Conservation (phyloP, 2,329 filamentous ascomycete species). For the Tetracladium maxilliforme region DNA sequence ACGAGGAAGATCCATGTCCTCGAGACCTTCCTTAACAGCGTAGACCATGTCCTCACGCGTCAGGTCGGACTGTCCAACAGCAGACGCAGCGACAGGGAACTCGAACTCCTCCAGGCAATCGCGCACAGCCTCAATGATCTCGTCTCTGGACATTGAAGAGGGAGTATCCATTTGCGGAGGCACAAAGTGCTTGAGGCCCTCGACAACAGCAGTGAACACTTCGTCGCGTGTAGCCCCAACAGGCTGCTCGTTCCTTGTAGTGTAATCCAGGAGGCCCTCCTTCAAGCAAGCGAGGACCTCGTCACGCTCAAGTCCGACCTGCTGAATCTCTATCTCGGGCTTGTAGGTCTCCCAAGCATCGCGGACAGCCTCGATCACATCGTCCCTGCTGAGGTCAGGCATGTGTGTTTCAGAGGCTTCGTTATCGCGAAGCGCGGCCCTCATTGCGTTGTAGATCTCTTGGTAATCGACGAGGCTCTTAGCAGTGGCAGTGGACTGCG, state of each 20-base stretch:
- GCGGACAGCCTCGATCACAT: constrained; percentile 73
- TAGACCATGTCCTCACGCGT: constrained; percentile 10
- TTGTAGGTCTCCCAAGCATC: constrained; percentile 93
- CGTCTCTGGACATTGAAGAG: constrained; percentile 59
- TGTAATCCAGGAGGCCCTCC: constrained; percentile 71
- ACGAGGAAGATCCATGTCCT: constrained; percentile 18
- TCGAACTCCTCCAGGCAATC: constrained; percentile 81
- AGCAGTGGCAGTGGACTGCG: constrained; percentile 46
- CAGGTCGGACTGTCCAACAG: constrained; percentile 6
- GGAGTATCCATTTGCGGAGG: constrained; percentile 60
- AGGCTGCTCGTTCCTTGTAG: constrained; percentile 34
- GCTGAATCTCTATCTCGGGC: constrained; percentile 80
- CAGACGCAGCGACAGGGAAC: constrained; percentile 46
- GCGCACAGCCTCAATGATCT: constrained; percentile 69
- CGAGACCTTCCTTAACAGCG: constrained; percentile 12
- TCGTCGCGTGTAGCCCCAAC: constrained; percentile 64
- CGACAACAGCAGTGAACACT: constrained; percentile 72
- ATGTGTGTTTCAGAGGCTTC: constrained; percentile 39
- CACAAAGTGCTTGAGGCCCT: constrained; percentile 68
- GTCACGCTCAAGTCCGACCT: constrained; percentile 79
- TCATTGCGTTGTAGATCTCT: constrained; percentile 75
- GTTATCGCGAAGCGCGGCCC: constrained; percentile 51
- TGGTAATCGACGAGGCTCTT: constrained; percentile 58
- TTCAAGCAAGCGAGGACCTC: constrained; percentile 79
- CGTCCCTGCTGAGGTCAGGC: constrained; percentile 56